These are phyloP conservation scores for Cryptomeria japonica DNA, from an alignment of 75 land plant species.

Conservation along the genomic window DNA sequence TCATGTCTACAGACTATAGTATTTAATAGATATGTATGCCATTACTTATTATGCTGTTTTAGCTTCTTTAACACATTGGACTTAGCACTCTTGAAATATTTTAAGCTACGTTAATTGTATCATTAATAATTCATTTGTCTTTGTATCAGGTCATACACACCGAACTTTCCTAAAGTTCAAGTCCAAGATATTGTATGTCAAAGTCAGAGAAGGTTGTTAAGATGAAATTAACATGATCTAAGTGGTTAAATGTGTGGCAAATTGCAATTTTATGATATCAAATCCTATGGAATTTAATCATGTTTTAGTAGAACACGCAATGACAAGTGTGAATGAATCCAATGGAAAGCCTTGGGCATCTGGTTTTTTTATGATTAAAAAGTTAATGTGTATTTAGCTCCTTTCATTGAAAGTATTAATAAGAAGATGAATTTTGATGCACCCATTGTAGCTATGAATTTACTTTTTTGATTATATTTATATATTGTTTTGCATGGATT, in stretches of 20 bases:
- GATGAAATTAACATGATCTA: not conserved
- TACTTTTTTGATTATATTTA: slow-evolving; percentile 30
- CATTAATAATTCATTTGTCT: not conserved
- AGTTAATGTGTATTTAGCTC: not conserved
- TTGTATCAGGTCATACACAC: not conserved
- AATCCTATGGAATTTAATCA: not conserved
- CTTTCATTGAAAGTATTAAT: too few relatives aligned
- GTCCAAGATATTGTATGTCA: not conserved
- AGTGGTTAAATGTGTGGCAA: not conserved
- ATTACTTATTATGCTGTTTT: not conserved
- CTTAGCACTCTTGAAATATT: not conserved
- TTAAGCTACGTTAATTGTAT: not conserved
- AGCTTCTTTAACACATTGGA: not conserved
- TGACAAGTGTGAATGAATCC: not conserved
- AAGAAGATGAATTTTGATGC: not conserved
- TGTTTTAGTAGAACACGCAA: not conserved
- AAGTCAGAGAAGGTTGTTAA: not conserved
- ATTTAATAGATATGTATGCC: not conserved
- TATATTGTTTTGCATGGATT: slow-evolving; percentile 74
- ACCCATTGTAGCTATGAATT: too few relatives aligned
- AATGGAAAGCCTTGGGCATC: not conserved
- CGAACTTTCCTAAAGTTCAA: not conserved
- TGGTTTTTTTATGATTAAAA: not conserved
- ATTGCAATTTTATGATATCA: not conserved
- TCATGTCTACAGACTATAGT: not conserved